Evolutionary conservation across 2,329 filamentous ascomycete species (phyloP), one percentile per base, ranked within the genome.

Genomic region (Juglanconis juglandina): DNA sequence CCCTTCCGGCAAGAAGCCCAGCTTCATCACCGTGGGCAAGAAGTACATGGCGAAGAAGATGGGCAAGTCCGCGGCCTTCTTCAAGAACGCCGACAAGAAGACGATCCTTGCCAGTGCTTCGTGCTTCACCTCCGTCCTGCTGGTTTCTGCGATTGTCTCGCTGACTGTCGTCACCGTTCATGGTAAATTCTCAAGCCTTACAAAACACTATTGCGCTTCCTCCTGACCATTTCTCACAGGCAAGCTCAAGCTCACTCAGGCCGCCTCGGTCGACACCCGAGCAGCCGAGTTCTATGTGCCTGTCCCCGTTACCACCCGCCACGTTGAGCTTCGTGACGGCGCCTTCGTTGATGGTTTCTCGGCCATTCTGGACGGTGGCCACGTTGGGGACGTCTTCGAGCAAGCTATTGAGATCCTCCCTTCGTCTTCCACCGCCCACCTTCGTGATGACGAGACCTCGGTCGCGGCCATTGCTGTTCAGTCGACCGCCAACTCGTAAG

Each of bases 401-500:
- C 34, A 30, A 35, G 53, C 17, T 34, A 30, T 35, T 49, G 24
- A 24, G 24, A 24, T 24, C 24, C 24, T 24, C 2, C 24, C 24
- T 24, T 34, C 55, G 42, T 34, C 34, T 42, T 35, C 35, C 9
- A 44, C 37, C 9, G 32, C 50, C 13, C 49, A 41, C 3, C 14
- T 33, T 50, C 51, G 55, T 33, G 41, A 44, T 33, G 53, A 30
- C 35, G 52, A 44, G 5, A 59, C 9, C 13, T 41, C 47, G 24
- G 24, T 24, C 44, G 46, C 50, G 32, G 11, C 46, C 24, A 35
- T 35, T 17, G 47, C 7, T 10, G 13, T 39, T 44, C 24, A 51
- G n/a, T 35, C 41, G 5, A 48, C 50, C 24, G 37, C 56, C 14
- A 34, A 46, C 35, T 35, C 34, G 60, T 62, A 56, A 59, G 56